Percentiles rank a stretch among this genome's conserved stretches.
phyloP scores from a whole-genome alignment of 352 stramenopile species.

The Globisporangium viniferum region DNA sequence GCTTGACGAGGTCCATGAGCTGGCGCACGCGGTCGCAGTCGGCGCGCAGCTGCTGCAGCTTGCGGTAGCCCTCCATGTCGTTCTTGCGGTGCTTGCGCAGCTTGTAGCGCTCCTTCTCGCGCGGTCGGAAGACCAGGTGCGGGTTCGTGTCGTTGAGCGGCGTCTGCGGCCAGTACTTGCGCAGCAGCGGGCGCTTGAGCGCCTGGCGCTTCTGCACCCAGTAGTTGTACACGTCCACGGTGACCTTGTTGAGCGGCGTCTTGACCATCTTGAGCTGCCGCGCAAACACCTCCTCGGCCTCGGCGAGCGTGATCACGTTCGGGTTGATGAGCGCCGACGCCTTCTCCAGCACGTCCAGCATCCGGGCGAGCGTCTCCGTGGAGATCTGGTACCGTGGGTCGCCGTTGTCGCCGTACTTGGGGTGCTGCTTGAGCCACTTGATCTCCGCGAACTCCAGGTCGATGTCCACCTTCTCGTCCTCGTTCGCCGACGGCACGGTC shows the following conservation, averaged over 20 bases:
- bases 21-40: slow-evolving; percentile 92
- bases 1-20: slow-evolving; percentile 80
- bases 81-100: slow-evolving; percentile 95
- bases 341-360: slow-evolving; percentile 89
- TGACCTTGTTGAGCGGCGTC: slow-evolving; percentile 70
- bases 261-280: slow-evolving; percentile 60
- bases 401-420: slow-evolving; percentile 78
- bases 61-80: slow-evolving; percentile 94
- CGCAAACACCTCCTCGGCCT: slow-evolving; percentile 75
- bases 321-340: slow-evolving; percentile 76
- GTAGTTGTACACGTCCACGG: slow-evolving; percentile 92
- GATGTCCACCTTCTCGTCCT: slow-evolving; percentile 59
- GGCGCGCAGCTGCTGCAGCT: slow-evolving; percentile 90
- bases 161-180: slow-evolving; percentile 96
- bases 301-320: slow-evolving; percentile 63
- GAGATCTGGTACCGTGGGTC: slow-evolving; percentile 80
- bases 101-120: slow-evolving; percentile 97
- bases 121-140: slow-evolving; percentile 96
- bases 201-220: slow-evolving; percentile 94
- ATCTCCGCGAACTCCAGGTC: slow-evolving; percentile 85
- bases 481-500: slow-evolving; percentile 38
- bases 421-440: slow-evolving; percentile 81
- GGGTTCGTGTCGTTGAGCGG: slow-evolving; percentile 97
- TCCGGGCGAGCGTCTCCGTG: slow-evolving; percentile 59
- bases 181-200: slow-evolving; percentile 91